Conservation (phyloP, 768 basidiomycete species). For the Tylopilus vinaceipallidus region DNA sequence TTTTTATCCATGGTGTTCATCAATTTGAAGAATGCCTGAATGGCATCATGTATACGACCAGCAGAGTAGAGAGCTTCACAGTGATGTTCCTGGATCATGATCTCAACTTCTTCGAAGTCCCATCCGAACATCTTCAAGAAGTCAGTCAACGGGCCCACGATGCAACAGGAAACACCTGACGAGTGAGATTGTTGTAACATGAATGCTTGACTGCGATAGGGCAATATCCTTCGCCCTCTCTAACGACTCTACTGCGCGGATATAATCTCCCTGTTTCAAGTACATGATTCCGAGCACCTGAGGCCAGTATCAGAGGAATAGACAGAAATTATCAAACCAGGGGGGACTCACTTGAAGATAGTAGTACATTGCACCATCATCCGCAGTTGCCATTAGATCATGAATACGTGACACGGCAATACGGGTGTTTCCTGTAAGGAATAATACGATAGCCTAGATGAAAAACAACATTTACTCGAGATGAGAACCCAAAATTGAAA, state of each 20-base stretch:
- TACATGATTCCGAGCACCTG: not conserved
- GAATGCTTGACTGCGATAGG: not conserved
- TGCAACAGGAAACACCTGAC: too few species aligned
- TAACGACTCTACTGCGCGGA: not conserved
- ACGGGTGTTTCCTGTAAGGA: not conserved
- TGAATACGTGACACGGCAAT: not conserved
- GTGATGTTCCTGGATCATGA: too few species aligned
- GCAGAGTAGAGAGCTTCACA: too few species aligned
- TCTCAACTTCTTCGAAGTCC: too few species aligned
- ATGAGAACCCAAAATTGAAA: not conserved
- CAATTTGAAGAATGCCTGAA: too few species aligned
- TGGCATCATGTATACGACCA: too few species aligned
- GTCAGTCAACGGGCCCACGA: too few species aligned
- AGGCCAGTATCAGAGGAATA: not conserved
- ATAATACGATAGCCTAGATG: not conserved
- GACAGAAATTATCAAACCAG: too few species aligned
- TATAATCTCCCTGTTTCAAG: not conserved
- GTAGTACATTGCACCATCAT: not conserved
- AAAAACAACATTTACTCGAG: not conserved
- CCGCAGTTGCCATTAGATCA: not conserved
- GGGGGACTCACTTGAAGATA: not conserved
- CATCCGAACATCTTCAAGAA: too few species aligned
- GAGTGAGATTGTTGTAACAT: too few species aligned
- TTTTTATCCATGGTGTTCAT: too few species aligned
- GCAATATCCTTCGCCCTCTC: not conserved